Conservation (phyloP, 805 yeast genomes). For the Torulaspora quercuum region DNA sequence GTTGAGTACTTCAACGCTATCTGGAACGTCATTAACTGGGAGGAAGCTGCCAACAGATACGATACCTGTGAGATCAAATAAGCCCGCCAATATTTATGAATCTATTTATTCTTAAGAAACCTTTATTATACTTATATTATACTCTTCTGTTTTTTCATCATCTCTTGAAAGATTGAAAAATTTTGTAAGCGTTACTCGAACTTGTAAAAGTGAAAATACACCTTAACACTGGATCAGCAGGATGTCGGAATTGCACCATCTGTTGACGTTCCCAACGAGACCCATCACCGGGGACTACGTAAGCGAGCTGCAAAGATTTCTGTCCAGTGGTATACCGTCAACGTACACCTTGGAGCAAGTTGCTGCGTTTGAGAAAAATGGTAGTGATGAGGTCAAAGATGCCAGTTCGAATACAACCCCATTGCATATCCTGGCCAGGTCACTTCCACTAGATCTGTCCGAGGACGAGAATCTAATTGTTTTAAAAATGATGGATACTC, state of each 20-base stretch:
- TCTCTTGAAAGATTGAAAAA: background rate
- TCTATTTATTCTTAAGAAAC: too few relatives aligned
- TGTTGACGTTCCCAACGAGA: slow-evolving; percentile 48
- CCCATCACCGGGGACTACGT: slow-evolving; percentile 52
- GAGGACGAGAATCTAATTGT: slow-evolving; percentile 46
- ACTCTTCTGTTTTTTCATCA: slow-evolving; percentile 3
- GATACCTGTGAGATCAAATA: slow-evolving; percentile 30
- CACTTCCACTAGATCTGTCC: slow-evolving; percentile 39
- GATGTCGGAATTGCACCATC: slow-evolving; percentile 73
- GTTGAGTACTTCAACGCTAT: slow-evolving; percentile 89
- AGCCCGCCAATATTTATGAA: background rate
- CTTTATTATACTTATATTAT: background rate
- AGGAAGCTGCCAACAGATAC: slow-evolving; percentile 77
- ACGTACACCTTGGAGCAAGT: slow-evolving; percentile 81
- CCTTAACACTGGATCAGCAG: too few relatives aligned
- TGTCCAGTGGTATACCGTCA: slow-evolving; percentile 70
- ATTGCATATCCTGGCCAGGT: slow-evolving; percentile 62
- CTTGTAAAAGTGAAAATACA: too few relatives aligned
- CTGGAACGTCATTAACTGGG: slow-evolving; percentile 94
- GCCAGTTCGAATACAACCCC: slow-evolving; percentile 67
- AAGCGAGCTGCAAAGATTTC: slow-evolving; percentile 43
- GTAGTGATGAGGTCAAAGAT: slow-evolving; percentile 29
- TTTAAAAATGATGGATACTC: slow-evolving; percentile 52
- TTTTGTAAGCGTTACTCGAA: too few relatives aligned
- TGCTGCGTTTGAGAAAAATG: slow-evolving; percentile 49